Evolutionary conservation across 2,329 filamentous ascomycete genomes (phyloP).

Genomic region (Alternaria brassicae): DNA sequence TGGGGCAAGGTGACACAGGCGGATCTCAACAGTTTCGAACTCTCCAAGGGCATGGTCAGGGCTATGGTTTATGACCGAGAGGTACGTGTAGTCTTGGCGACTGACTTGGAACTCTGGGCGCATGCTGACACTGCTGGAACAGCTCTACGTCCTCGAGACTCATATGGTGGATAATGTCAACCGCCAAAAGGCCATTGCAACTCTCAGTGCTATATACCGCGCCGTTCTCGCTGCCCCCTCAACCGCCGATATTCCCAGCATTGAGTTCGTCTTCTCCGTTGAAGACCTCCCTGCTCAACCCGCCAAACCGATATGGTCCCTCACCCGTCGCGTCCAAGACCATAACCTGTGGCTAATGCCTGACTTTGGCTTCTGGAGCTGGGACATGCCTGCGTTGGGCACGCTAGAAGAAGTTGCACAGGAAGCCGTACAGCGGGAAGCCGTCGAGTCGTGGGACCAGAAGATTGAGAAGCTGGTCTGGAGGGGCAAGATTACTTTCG

Average conservation of each 20-base stretch:
- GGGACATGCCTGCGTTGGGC: slow-evolving; percentile 45
- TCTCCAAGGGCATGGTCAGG: slow-evolving; percentile 45
- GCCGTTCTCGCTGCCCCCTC: slow-evolving; percentile 35
- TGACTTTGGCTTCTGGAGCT: slow-evolving; percentile 48
- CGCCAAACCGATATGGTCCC: slow-evolving; percentile 41
- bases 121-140: slow-evolving; percentile 8
- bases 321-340: slow-evolving; percentile 42
- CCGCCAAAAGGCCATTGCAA: slow-evolving; percentile 42
- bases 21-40: slow-evolving; percentile 37
- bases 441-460: slow-evolving; percentile 39
- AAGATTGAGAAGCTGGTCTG: slow-evolving; percentile 46
- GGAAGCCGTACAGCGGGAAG: slow-evolving; percentile 38
- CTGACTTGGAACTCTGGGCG: background rate
- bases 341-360: slow-evolving; percentile 46
- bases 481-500: slow-evolving; percentile 43
- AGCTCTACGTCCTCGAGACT: slow-evolving; percentile 45
- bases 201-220: slow-evolving; percentile 41
- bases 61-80: slow-evolving; percentile 42
- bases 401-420: slow-evolving; percentile 38
- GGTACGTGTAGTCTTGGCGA: slow-evolving; percentile 25
- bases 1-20: slow-evolving; percentile 37
- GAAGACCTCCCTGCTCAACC: slow-evolving; percentile 44
- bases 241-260: slow-evolving; percentile 37
- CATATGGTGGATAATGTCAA: slow-evolving; percentile 46
- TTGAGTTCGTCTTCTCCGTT: slow-evolving; percentile 45